Conservation (phyloP, 2,329 filamentous ascomycete species). For the Fusarium sp. region DNA sequence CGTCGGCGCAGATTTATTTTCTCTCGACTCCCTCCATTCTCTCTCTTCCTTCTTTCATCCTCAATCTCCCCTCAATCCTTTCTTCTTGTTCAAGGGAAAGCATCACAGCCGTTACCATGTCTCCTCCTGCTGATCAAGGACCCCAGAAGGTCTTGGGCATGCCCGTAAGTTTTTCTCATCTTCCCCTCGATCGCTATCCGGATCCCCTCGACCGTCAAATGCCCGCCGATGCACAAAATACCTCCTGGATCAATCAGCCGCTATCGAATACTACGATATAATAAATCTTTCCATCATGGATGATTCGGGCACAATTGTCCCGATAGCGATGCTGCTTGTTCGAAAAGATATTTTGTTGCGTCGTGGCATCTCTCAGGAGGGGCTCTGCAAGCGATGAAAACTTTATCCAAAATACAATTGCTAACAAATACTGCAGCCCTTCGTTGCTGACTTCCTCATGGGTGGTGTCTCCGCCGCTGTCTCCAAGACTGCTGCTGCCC, state of each 20-base stretch:
- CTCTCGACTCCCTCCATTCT: slow-evolving; percentile 57
- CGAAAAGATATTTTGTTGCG: slow-evolving; percentile 1
- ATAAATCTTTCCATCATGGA: slow-evolving; percentile 23
- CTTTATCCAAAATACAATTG: slow-evolving; percentile 7
- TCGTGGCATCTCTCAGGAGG: slow-evolving; percentile 10
- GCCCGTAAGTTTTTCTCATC: slow-evolving; percentile 65
- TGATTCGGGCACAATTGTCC: not conserved
- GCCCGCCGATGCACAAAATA: slow-evolving; percentile 46
- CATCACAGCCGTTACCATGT: slow-evolving; percentile 64
- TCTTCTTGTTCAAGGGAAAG: slow-evolving; percentile 59
- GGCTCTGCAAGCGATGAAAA: not conserved
- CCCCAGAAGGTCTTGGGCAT: slow-evolving; percentile 73
- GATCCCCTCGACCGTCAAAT: slow-evolving; percentile 43
- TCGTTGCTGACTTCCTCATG: slow-evolving; percentile 99
- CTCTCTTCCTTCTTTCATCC: slow-evolving; percentile 58
- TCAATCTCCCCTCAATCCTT: slow-evolving; percentile 73
- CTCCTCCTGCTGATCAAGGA: slow-evolving; percentile 57
- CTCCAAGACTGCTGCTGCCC: slow-evolving; percentile 99
- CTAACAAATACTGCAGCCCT: slow-evolving; percentile 70
- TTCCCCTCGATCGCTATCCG: slow-evolving; percentile 8
- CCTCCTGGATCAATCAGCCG: slow-evolving; percentile 12
- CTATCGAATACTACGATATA: slow-evolving; percentile 20
- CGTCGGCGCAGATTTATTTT: slow-evolving; percentile 61
- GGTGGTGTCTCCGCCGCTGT: slow-evolving; percentile 99
- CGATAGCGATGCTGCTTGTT: not conserved